Percentiles rank a stretch among this genome's conserved stretches.
Conservation (phyloP, 495 filamentous ascomycete genomes). For the Trichocladium antarcticum region DNA sequence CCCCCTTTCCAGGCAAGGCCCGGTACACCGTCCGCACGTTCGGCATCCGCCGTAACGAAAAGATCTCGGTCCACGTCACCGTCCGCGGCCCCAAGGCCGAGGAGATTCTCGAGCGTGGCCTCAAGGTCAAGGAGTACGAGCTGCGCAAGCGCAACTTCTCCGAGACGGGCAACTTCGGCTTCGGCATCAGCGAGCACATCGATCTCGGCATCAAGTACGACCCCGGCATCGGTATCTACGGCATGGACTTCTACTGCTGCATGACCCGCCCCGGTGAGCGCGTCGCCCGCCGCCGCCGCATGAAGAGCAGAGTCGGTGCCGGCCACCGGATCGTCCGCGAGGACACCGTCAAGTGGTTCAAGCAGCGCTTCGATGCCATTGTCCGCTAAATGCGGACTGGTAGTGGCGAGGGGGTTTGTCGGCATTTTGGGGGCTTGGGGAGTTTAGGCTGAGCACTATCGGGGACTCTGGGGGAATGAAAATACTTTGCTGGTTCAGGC, state of each 20-base stretch:
- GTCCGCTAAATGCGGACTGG: conserved; percentile 57
- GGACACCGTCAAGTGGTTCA: conserved; percentile 99
- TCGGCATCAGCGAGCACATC: conserved; percentile 99
- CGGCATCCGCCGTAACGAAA: conserved; percentile 99
- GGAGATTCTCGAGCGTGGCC: conserved; percentile 99
- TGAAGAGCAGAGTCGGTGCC: conserved; percentile 73
- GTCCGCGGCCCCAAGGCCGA: conserved; percentile 99
- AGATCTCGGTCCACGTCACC: conserved; percentile 99
- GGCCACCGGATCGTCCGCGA: conserved; percentile 81
- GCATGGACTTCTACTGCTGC: conserved; percentile 99
- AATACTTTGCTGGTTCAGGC: conserved; percentile 9
- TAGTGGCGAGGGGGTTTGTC: conserved; percentile 17
- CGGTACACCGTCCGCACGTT: conserved; percentile 99
- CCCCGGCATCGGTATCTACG: conserved; percentile 98
- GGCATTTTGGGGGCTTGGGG: conserved; percentile 19
- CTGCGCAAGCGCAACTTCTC: conserved; percentile 98
- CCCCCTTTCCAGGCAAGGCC: conserved; percentile 66
- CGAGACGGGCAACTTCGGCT: conserved; percentile 99
- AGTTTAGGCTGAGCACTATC: conserved; percentile 15
- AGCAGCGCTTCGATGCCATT: conserved; percentile 97
- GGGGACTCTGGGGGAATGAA: conserved; percentile 9
- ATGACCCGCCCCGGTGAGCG: conserved; percentile 98
- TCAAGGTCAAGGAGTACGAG: conserved; percentile 99
- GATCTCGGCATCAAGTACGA: conserved; percentile 99
- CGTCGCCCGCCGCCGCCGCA: conserved; percentile 86